phyloP scores from a whole-genome alignment of 163 green algal genomes.

The Volvox carteri region DNA sequence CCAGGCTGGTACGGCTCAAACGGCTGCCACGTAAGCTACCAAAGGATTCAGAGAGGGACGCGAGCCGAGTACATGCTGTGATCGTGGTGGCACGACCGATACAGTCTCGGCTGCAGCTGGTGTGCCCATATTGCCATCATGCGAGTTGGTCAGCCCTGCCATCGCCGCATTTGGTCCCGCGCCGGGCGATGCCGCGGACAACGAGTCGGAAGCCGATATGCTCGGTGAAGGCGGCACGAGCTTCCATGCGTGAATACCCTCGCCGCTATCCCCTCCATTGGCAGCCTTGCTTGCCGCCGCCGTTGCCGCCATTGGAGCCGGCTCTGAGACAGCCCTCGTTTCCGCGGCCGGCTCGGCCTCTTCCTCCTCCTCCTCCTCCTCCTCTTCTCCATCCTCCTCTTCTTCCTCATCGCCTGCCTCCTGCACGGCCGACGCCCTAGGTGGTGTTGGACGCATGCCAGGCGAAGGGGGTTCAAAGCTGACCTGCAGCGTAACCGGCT shows the following conservation, averaged over 20 bases:
- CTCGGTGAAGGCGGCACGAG: not conserved
- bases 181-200: not conserved
- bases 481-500: slow-evolving; percentile 1
- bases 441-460: not conserved
- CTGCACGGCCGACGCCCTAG: not conserved
- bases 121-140: not conserved
- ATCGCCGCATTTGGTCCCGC: not conserved
- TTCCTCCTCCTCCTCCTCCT: slow-evolving; percentile 6
- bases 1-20: slow-evolving; percentile 45
- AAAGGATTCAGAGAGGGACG: slow-evolving; percentile 11
- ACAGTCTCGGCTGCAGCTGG: not conserved
- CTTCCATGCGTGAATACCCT: slow-evolving; percentile 42
- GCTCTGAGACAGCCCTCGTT: not conserved
- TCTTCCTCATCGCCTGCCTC: not conserved
- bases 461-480: slow-evolving; percentile 7
- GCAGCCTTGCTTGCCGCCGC: not conserved
- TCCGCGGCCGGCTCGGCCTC: not conserved
- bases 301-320: not conserved
- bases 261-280: not conserved
- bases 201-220: not conserved
- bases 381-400: slow-evolving; percentile 10
- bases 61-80: not conserved
- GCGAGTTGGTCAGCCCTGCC: not conserved
- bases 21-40: slow-evolving; percentile 32
- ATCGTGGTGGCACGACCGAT: not conserved